Base-by-base conservation (phyloP, 2,329 filamentous ascomycete genomes). In the Fusarium abutilonis region DNA sequence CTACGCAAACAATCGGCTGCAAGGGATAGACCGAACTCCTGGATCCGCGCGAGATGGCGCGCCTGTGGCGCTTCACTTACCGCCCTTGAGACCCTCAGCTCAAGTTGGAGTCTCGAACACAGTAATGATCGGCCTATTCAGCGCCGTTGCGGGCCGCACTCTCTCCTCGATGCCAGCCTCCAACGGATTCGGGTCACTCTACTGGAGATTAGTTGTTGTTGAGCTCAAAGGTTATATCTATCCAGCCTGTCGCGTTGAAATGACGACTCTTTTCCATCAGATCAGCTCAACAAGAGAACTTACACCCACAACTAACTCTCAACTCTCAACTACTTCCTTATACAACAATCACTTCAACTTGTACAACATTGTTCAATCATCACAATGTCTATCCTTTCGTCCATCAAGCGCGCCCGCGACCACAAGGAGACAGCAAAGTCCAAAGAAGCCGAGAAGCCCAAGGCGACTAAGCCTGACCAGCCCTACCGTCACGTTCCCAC, bases 401-500 rank as follows among this genome's bases (percentile, higher is more conserved):
- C 80, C 52, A 78, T 87, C 70, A 81, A 76, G 68, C 77, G 76
- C 62, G 80, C 81, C 63, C 80, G 81, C 56, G 80, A 84, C 68
- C 81, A 83, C 49, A 82, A 83, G 62, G 85, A 86, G 71, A 80
- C 86, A 45, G 77, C 81, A 56, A 82, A 78, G 35, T 76, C 78
- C 39, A 82, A 83, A 67, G 70, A 79, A 56, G 78, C 75, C 38
- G 80, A 82, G 64, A 79, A 82, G 65, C 74, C 79, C 35, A 80
- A 82, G 47, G 70, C 74, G 38, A 78, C 80, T 59, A 69, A 73
- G 34, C 54, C 56, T 13, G 51, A 63, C 49, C 60, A 75, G n/a
- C 78, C 82, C 11, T 88, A 89, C 73, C 82, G 77, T 48, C 86
- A 89, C 69, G 74, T 86, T 17, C 85, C 86, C n/a, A 87, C 78